phyloP scores from a whole-genome alignment of 2,329 filamentous ascomycete species.

The Fusarium nurragi region DNA sequence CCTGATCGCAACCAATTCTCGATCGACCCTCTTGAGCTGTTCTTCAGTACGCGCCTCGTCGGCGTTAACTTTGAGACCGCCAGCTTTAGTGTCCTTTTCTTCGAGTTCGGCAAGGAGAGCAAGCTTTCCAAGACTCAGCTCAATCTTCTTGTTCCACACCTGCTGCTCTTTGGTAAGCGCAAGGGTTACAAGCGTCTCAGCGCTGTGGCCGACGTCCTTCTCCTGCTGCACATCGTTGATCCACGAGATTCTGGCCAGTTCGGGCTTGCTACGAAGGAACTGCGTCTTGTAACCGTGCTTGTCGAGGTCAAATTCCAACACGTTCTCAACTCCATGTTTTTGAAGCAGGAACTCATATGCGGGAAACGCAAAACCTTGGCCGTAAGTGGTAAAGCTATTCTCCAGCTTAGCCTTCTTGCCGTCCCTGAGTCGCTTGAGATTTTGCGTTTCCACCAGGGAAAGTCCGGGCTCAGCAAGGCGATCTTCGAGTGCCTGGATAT shows the following conservation, averaged over 20 bases:
- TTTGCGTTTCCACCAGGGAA: constrained; percentile 44
- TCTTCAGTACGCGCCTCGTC: constrained; percentile 53
- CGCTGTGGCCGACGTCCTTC: constrained; percentile 77
- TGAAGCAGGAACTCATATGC: constrained; percentile 83
- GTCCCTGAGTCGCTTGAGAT: constrained; percentile 50
- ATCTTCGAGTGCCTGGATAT: constrained; percentile 55
- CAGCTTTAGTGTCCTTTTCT: constrained; percentile 43
- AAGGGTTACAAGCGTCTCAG: constrained; percentile 73
- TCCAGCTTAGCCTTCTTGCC: constrained; percentile 58
- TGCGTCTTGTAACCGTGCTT: constrained; percentile 75
- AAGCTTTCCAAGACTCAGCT: constrained; percentile 89
- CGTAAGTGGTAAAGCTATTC: constrained; percentile 70
- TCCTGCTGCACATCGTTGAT: constrained; percentile 90
- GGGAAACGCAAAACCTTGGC: constrained; percentile 74
- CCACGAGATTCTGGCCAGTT: constrained; percentile 85
- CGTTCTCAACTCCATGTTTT: constrained; percentile 69
- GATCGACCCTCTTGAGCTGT: constrained; percentile 64
- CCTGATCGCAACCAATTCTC: constrained; percentile 72
- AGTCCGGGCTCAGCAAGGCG: constrained; percentile 44
- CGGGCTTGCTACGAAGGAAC: constrained; percentile 77
- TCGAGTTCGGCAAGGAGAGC: constrained; percentile 72
- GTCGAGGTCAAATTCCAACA: constrained; percentile 78
- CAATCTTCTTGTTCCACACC: constrained; percentile 92
- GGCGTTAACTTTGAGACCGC: constrained; percentile 52
- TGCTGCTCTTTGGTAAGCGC: constrained; percentile 78